Evolutionary conservation across 1,284 basidiomycete species (phyloP), one percentile per base, ranked within the genome.

Genomic region (Melampsora medusae): DNA sequence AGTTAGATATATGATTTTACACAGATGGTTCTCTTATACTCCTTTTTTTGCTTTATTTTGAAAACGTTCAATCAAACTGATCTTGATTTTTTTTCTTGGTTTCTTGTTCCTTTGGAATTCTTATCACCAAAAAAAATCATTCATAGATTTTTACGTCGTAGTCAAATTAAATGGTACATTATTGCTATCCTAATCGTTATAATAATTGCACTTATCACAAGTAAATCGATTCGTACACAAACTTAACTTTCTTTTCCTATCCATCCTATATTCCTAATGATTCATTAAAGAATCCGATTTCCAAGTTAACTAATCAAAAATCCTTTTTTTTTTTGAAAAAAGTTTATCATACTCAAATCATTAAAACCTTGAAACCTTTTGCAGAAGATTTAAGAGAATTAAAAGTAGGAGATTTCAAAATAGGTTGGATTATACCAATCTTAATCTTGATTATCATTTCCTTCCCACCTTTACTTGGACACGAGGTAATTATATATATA

Each of bases 401-500:
- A 10, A 56, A 69, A 35, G 38, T 69, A 16, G 56, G 56, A 17
- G n/a, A 53, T 4, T 25, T 69, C 4, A 67, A 74, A n/a, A 80
- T 75, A 14, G 82, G 82, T 6, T 84, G 81, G 79, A 53, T 80
- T 22, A 80, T 83, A 9, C 83, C 83, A 2, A 81, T 82, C 33
- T 80, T 79, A 9, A 79, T 83, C 28, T 80, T 85, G 42, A 80
- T 84, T 75, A 80, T 84, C 46, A 79, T 85, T 65, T 82, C 81
- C 12, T 84, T 85, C 79, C 84, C 84, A 0, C 84, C 84, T 0
- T 78, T 85, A 0, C 82, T 83, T 59, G 83, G 83, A 10, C 82
- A 82, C 66, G 82, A 82, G 31, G 31, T 71, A n/a, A 67, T 67
- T 33, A 77, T 31, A 53, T 5, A 50, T 19, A n/a, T n/a, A n/a